These are phyloP conservation scores for Mortierella sp. DNA, from an alignment of 371 early-diverging fungal species.

Conservation along the genomic window DNA sequence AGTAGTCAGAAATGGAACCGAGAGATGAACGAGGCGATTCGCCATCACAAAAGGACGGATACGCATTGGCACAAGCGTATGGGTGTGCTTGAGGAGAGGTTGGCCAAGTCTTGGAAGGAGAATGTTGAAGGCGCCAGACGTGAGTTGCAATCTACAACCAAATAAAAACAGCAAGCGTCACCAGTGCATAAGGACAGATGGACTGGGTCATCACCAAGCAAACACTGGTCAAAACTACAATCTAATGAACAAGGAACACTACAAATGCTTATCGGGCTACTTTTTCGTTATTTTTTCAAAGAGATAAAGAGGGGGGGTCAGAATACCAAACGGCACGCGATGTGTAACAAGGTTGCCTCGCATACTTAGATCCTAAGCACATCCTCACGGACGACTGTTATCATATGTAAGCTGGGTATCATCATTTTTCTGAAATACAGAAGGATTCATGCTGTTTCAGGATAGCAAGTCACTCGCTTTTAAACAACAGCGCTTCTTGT, in stretches of 20 bases:
- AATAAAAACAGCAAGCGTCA: background rate
- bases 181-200: too few species aligned
- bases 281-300: background rate
- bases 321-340: constrained; percentile 57
- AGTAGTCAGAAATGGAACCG: background rate
- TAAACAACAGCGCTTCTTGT: background rate
- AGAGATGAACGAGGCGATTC: background rate
- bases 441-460: constrained; percentile 31
- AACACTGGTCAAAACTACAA: background rate
- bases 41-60: background rate
- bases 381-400: constrained; percentile 43
- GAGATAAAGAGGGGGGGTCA: constrained; percentile 23
- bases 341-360: constrained; percentile 57
- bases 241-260: background rate
- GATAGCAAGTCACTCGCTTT: constrained; percentile 11
- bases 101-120: background rate
- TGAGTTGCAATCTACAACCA: background rate
- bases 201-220: too few species aligned
- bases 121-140: background rate
- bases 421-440: constrained; percentile 51
- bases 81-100: background rate
- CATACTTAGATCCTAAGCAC: constrained; percentile 51
- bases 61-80: background rate
- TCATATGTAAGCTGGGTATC: constrained; percentile 46
- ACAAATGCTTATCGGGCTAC: background rate